Percentiles rank a stretch among this genome's conserved stretches.
phyloP scores from a whole-genome alignment of 1,284 basidiomycete genomes.

The Microbotryum silenes-acaulis region DNA sequence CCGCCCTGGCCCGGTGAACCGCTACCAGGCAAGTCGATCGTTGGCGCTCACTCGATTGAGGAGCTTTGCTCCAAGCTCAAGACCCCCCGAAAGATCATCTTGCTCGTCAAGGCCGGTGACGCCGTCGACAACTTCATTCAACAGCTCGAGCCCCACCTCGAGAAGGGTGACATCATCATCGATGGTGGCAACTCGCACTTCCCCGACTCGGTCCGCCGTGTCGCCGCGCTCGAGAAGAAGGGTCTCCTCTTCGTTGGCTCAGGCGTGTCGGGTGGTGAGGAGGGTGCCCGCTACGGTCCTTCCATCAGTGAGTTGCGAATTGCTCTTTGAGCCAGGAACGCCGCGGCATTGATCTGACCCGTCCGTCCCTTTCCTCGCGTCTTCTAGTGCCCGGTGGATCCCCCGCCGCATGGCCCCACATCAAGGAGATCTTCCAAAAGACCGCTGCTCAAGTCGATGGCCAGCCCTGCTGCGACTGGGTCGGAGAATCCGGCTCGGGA shows the following conservation, averaged over 20 bases:
- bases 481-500: slow-evolving; percentile 87
- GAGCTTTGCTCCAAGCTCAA: slow-evolving; percentile 61
- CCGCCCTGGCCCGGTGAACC: not conserved
- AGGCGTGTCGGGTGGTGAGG: slow-evolving; percentile 99
- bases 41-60: slow-evolving; percentile 88
- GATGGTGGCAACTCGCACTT: slow-evolving; percentile 99
- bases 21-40: slow-evolving; percentile 74
- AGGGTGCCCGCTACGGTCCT: slow-evolving; percentile 94
- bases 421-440: slow-evolving; percentile 99
- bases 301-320: slow-evolving; percentile 57
- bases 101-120: slow-evolving; percentile 71
- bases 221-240: slow-evolving; percentile 85
- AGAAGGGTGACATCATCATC: slow-evolving; percentile 84
- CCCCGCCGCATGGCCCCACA: slow-evolving; percentile 83
- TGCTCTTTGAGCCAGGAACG: not conserved
- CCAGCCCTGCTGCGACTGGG: slow-evolving; percentile 99
- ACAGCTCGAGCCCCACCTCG: slow-evolving; percentile 51
- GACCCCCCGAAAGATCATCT: slow-evolving; percentile 69
- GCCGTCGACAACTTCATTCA: slow-evolving; percentile 55
- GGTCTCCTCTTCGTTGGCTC: slow-evolving; percentile 95
- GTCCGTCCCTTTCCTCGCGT: not conserved
- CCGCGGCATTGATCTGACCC: not conserved
- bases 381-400: slow-evolving; percentile 82
- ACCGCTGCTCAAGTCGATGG: slow-evolving; percentile 91
- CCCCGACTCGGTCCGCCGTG: slow-evolving; percentile 94